Conservation (phyloP, 106 monocot genomes). For the Hemerocallis citrina region DNA sequence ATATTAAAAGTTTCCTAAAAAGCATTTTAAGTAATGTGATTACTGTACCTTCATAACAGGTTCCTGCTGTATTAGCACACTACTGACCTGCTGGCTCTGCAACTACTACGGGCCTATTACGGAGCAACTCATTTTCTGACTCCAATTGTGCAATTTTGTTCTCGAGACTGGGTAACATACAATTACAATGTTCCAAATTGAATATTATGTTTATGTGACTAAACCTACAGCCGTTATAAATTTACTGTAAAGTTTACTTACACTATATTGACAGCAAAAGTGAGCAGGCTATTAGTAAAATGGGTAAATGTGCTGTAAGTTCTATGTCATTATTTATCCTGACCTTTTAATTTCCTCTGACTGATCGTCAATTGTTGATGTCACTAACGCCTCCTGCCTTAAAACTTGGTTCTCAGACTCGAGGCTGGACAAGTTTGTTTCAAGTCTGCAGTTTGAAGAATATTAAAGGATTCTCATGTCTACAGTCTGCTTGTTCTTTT, state of each 20-base stretch:
- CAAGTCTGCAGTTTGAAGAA: conserved; percentile 41
- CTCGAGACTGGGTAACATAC: conserved; percentile 37
- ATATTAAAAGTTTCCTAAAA: not conserved
- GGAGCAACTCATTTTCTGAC: conserved; percentile 68
- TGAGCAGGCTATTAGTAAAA: not conserved
- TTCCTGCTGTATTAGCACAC: not conserved
- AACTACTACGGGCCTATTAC: conserved; percentile 25
- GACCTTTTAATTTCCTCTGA: conserved; percentile 75
- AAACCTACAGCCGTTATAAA: not conserved
- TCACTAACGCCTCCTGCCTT: conserved; percentile 70
- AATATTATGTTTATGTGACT: not conserved
- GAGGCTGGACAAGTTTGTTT: conserved; percentile 57
- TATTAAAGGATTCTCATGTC: not conserved
- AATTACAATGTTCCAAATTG: not conserved
- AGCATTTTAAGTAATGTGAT: not conserved
- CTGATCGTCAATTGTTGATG: conserved; percentile 62
- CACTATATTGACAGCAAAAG: not conserved
- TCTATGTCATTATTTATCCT: too few relatives aligned
- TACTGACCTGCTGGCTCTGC: conserved; percentile 9
- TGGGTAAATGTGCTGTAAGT: not conserved
- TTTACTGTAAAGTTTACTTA: not conserved
- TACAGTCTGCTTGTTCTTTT: not conserved
- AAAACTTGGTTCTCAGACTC: conserved; percentile 90
- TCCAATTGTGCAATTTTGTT: conserved; percentile 56
- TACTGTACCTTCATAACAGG: conserved; percentile 22